Evolutionary conservation across 331 rosid genomes (phyloP), one percentile per base, ranked within the genome.

Genomic region (Quercus tomentella): DNA sequence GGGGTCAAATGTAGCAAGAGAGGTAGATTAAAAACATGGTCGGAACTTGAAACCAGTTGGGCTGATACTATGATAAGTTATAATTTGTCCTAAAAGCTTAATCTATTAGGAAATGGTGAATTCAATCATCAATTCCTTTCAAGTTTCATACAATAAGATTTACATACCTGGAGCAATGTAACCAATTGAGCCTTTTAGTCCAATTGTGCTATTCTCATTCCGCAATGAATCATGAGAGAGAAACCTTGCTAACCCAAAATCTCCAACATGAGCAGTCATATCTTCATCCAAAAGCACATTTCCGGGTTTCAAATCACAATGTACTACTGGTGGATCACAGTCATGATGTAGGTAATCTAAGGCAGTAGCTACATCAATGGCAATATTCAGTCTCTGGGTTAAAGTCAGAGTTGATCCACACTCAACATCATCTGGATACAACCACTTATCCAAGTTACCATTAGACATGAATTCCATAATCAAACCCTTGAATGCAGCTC

Each of bases 211-310:
- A 1, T 6, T 60, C 0, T 3, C 66, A 22, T 60, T 60, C 18
- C 0, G 31, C 6, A 33, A 26, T 69, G 81, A 22, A 77, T 52
- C 54, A 41, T 56, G 81, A 60, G 75, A 66, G 28, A 89, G 68
- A 69, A 91, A 35, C 82, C 84, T 89, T 15, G 93, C 89, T 23
- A 89, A 79, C 54, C 89, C 93, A 77, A 91, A 89, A 79, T 91
- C 96, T 25, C 83, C 82, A 0, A 91, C 84, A 85, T 81, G 84
- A 52, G 91, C 91, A 23, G 70, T 75, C 88, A 89, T 87, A 20
- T 85, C 70, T 60, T 84, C 85, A 10, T 88, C 91, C 18, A 88
- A 75, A 4, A 89, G 78, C 16, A 87, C 62, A 74, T 89, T 89
- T 25, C 62, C 85, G 0, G 93, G 89, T 77, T 87, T 87, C 57